A percentile compares a stretch with the other conserved stretches of the same genome.
phyloP scores from a whole-genome alignment of 108 stramenopile genomes.

The Skeletonema menzelii region DNA sequence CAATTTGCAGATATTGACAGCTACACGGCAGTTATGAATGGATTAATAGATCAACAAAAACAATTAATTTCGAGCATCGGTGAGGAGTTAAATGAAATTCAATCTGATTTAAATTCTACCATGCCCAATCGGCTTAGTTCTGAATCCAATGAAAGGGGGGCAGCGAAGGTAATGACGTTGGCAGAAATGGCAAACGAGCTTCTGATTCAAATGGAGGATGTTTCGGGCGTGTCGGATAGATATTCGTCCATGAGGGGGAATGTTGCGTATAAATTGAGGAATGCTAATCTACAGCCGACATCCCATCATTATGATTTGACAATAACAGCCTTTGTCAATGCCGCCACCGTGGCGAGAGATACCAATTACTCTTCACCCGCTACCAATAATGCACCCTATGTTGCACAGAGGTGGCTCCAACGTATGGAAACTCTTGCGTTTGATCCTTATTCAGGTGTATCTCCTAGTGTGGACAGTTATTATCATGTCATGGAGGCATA shows the following conservation, averaged over 20 bases:
- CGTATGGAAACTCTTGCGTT: conserved; percentile 46
- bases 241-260: conserved; percentile 41
- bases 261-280: conserved; percentile 6
- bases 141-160: conserved; percentile 8
- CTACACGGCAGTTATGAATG: conserved; percentile 41
- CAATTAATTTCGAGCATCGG: conserved; percentile 13
- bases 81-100: conserved; percentile 1
- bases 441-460: conserved; percentile 14
- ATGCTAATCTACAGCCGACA: conserved; percentile 26
- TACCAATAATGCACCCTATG: conserved; percentile 35
- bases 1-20: conserved; percentile 37
- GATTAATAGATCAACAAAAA: conserved; percentile 28
- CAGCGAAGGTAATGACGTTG: conserved; percentile 15
- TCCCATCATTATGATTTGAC: conserved; percentile 45
- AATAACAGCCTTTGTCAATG: conserved; percentile 34
- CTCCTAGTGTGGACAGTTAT: conserved; percentile 46
- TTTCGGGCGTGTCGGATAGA: conserved; percentile 45
- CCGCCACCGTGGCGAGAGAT: conserved; percentile 26
- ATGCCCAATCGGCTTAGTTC: conserved; percentile 6
- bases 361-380: conserved; percentile 22
- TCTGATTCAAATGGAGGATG: conserved; percentile 47
- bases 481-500: conserved; percentile 47
- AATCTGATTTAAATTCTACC: conserved; percentile 9
- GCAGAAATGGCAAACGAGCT: conserved; percentile 40
- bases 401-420: conserved; percentile 42